phyloP scores from a whole-genome alignment of 2,329 filamentous ascomycete species.

The Penicillium vulpinum region DNA sequence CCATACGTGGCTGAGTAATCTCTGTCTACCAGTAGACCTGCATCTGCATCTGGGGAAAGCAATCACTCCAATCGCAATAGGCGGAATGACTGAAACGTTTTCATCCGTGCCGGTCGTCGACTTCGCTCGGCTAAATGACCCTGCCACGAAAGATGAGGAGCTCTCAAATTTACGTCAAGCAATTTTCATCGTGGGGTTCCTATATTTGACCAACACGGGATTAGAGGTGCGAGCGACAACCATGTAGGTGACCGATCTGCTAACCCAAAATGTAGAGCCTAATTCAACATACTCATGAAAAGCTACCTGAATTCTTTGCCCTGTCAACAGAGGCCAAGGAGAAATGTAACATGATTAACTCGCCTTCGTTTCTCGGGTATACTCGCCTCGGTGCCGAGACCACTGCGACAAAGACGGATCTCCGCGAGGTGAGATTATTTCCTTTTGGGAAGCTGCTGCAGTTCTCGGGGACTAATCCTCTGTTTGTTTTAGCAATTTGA shows the following conservation, averaged over 20 bases:
- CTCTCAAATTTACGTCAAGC: constrained; percentile 32
- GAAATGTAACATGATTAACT: constrained; percentile 35
- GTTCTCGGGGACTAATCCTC: neutral
- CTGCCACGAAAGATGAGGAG: constrained; percentile 25
- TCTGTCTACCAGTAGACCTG: too few relatives aligned
- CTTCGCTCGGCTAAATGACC: constrained; percentile 27
- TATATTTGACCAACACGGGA: constrained; percentile 39
- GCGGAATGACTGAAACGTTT: constrained; percentile 27
- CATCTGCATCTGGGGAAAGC: neutral
- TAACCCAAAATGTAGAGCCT: constrained; percentile 17
- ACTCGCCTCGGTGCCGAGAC: constrained; percentile 39
- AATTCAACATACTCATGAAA: constrained; percentile 23
- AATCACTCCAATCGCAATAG: neutral
- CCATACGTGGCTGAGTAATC: constrained; percentile 7
- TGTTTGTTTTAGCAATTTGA: constrained; percentile 46
- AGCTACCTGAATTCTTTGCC: constrained; percentile 28
- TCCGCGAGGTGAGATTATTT: constrained; percentile 30
- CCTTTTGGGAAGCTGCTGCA: neutral
- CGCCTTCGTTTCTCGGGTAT: constrained; percentile 36
- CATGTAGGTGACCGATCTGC: neutral
- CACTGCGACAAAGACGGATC: constrained; percentile 32
- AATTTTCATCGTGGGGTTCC: constrained; percentile 38
- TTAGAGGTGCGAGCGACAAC: constrained; percentile 27
- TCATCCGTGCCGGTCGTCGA: constrained; percentile 35
- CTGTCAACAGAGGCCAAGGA: constrained; percentile 30